A percentile compares a stretch with the other conserved stretches of the same genome.
These are phyloP conservation scores for Aethionema arabicum DNA, from an alignment of 345 rosid genomes.

Conservation along the genomic window DNA sequence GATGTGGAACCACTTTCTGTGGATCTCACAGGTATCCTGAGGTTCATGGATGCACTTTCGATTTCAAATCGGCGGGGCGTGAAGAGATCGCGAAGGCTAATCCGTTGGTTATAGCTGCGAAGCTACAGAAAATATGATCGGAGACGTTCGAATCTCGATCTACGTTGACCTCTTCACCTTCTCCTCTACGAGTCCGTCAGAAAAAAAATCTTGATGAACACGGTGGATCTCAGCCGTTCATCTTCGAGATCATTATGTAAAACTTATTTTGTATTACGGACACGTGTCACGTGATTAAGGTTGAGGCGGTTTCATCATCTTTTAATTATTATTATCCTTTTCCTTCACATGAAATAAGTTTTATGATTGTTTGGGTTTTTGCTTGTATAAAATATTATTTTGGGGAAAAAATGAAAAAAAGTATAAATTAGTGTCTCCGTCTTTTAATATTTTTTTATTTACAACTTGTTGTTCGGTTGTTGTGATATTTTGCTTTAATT, in stretches of 20 bases:
- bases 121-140: constrained; percentile 48
- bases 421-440: constrained; percentile 15
- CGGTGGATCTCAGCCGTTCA: constrained; percentile 35
- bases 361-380: constrained; percentile 26
- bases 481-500: too few species aligned
- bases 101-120: constrained; percentile 47
- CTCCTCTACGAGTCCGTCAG: not conserved
- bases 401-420: not conserved
- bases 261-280: constrained; percentile 12
- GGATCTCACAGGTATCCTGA: constrained; percentile 57
- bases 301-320: constrained; percentile 24
- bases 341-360: constrained; percentile 9
- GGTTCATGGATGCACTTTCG: constrained; percentile 48
- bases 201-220: not conserved
- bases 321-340: constrained; percentile 31
- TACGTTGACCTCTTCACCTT: constrained; percentile 16
- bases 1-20: constrained; percentile 50
- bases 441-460: not conserved
- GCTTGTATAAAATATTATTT: constrained; percentile 15
- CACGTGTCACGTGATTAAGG: constrained; percentile 30
- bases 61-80: constrained; percentile 51
- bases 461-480: too few species aligned
- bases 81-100: constrained; percentile 56
- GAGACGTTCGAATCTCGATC: constrained; percentile 26
- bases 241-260: not conserved